Base-by-base conservation (phyloP, 352 stramenopile species). In the Phytopythium montanum region DNA sequence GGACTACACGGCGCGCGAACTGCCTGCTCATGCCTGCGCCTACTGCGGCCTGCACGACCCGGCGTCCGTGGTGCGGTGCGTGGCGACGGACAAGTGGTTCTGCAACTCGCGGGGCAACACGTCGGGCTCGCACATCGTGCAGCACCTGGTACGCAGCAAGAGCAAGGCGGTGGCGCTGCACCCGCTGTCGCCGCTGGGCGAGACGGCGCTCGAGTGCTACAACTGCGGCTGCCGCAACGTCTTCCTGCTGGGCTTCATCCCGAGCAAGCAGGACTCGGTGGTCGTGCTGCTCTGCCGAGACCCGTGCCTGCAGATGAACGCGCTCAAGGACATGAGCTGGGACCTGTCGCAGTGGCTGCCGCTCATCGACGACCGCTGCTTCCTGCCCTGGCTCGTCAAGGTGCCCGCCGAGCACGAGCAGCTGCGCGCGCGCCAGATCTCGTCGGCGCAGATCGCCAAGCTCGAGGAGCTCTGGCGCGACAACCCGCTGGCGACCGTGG, bases 171-270 rank as follows among this genome's bases (percentile, higher is more conserved):
- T 96, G 23, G 79, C 79, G 45, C 68, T 96, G 54, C 97, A 99
- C 69, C 96, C 96, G 0, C 92, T 99, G 66, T 98, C 88, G 39
- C 97, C 97, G 16, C 74, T 99, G 34, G 97, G 96, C 19, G 97
- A 99, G 65, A 99, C 97, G 0, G 82, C 98, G 36, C 73, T 99
- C 36, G 97, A 99, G 81, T 99, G 98, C 80, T 99, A 99, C 87
- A 99, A 99, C 82, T 99, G 97, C 67, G 95, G 93, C 51, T 96
- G 88, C 58, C 94, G 95, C 59, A 99, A 99, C 75, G 94, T 97
- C 9, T 99, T 99, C 66, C 73, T 99, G 44, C 73, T 99, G 46
- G 98, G 98, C 26, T 99, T 99, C 69, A 98, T 99, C 54, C 97
- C 97, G 2, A 97, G 96, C 23, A 98, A 98, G 59, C 83, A 93